Conservation (phyloP, 139 green algal genomes). For the Picochlorum costavermella region DNA sequence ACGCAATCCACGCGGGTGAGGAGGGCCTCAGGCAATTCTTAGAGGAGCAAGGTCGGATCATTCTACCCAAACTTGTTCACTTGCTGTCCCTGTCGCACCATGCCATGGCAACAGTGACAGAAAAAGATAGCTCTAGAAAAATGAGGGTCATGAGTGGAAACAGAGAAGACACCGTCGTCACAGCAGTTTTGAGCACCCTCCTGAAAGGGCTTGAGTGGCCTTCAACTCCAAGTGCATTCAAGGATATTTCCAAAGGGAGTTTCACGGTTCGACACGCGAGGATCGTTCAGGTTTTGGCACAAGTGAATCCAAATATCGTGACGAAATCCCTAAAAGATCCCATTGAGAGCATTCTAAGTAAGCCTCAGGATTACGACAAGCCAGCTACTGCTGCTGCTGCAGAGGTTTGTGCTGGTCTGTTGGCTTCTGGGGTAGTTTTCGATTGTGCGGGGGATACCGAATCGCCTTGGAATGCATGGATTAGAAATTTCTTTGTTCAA, state of each 20-base stretch:
- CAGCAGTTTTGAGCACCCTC: conserved; percentile 12
- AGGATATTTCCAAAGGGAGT: neutral
- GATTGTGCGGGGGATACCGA: neutral
- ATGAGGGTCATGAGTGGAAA: neutral
- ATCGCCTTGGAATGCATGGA: conserved; percentile 31
- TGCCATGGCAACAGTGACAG: no score
- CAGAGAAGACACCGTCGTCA: neutral
- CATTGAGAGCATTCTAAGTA: conserved; percentile 22
- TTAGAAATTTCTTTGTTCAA: conserved; percentile 17
- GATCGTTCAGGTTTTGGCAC: neutral
- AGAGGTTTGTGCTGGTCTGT: conserved; percentile 52
- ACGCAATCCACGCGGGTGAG: neutral
- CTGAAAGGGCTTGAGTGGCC: conserved; percentile 4
- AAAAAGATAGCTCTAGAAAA: neutral
- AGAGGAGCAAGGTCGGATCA: no score
- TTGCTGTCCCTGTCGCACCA: no score
- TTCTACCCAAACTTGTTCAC: no score
- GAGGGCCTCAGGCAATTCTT: neutral
- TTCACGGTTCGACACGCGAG: conserved; percentile 2
- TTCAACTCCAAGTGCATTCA: neutral
- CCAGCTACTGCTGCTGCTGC: conserved; percentile 29
- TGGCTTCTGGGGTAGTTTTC: conserved; percentile 27
- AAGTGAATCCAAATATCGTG: neutral
- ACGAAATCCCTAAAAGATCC: neutral
- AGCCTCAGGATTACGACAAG: conserved; percentile 28